Evolutionary conservation across 2,329 filamentous ascomycete species (phyloP).

Genomic region (Chaetomium olivaceum): DNA sequence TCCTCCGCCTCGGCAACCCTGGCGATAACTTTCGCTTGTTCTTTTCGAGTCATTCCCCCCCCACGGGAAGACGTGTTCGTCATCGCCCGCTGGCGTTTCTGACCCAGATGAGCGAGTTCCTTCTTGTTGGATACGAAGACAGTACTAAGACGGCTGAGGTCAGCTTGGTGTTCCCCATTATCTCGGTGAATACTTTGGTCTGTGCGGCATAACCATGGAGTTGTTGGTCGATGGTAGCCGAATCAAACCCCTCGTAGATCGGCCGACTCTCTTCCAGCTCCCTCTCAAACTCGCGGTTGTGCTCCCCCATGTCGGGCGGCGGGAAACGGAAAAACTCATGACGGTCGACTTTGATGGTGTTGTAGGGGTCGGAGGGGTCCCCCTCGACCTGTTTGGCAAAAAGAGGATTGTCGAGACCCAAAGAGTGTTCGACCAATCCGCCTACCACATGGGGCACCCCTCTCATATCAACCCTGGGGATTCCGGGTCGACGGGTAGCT

Average conservation of each 20-base stretch:
- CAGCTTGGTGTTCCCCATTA: constrained; percentile 7
- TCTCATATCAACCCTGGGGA: background rate
- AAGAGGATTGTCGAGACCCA: constrained; percentile 3
- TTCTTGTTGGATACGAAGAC: background rate
- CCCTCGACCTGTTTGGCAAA: constrained; percentile 10
- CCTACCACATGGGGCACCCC: constrained; percentile 11
- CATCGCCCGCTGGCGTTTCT: constrained; percentile 5
- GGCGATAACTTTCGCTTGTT: background rate
- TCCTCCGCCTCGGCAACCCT: background rate
- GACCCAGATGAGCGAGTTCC: background rate
- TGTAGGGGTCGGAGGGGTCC: background rate
- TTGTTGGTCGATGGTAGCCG: background rate
- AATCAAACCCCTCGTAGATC: background rate
- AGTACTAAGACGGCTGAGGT: background rate
- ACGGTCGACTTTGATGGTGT: background rate
- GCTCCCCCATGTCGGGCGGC: constrained; percentile 14
- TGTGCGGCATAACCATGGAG: constrained; percentile 7
- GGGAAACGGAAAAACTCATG: constrained; percentile 11
- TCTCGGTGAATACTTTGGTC: background rate
- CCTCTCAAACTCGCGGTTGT: constrained; percentile 17
- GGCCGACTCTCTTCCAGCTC: constrained; percentile 7
- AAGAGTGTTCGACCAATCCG: constrained; percentile 7
- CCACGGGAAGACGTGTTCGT: background rate
- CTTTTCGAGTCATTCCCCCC: background rate
- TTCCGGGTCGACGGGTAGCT: too few relatives aligned